Base-by-base conservation (phyloP, 331 rosid genomes). In the Cydonia oblonga region DNA sequence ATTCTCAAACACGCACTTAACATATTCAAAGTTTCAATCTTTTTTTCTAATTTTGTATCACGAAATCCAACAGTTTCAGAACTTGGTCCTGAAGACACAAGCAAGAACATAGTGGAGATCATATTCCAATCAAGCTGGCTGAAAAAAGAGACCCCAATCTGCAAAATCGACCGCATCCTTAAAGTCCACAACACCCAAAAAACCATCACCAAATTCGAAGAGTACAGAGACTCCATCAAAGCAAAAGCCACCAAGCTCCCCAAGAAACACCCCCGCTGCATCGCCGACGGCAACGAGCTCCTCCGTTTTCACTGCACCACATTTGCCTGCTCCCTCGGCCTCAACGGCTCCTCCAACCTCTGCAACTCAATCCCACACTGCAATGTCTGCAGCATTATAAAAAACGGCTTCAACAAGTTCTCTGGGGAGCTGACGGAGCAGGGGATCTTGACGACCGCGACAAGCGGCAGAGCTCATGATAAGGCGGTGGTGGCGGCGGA, bases 61-160 rank as follows among this genome's bases (percentile, higher is more conserved):
- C 29, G 35, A 35, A 78, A 80, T 63, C 69, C 79, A 53, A 53
- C 74, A 91, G 99, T 95, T 15, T 95, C 99, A n/a, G 99, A 95
- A 62, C 83, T 95, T 74, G 97, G 92, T 24, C 84, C 89, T 5
- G 96, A 95, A 68, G 99, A 95, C 77, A 89, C 99, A 0, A 95
- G 99, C 99, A 95, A 89, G 87, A 95, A 95, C 89, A 95, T 95
- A 81, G 99, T 95, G 65, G 97, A 95, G 58, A 95, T 95, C 58
- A 95, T 95, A 84, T 95, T 95, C 82, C 96, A 95, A 33, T 95
- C 99, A 1, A 95, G 99, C 87, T 95, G 99, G 99, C 86, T 95
- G 44, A 91, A 90, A 81, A 91, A 91, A 69, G 84, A 95, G 75
- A 58, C 92, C 6, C 98, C 97, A 19, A 83, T 93, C 51, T 93